Base-by-base conservation (phyloP, 768 basidiomycete genomes). In the Naganishia vaughanmartiniae region DNA sequence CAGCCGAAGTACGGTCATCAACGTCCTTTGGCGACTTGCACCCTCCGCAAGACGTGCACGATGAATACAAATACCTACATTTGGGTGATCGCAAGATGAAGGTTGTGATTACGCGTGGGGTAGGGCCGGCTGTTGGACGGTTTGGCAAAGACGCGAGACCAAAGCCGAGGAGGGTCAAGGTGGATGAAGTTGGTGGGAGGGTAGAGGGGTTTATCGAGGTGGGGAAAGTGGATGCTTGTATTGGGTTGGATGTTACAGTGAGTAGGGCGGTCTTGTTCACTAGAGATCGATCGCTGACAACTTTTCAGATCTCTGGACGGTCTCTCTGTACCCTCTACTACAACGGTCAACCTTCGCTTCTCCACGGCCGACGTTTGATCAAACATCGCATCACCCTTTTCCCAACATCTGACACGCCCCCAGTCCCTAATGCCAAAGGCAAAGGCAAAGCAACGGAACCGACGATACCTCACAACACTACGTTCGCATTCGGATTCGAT, bases 81-180 rank as follows among this genome's bases (percentile, higher is more conserved):
- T n/a, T 63, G 24, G 60, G 60, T 9, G 60, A 63, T 45, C 36
- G 39, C 26, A 63, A 63, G 60, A 63, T 63, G 60, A 63, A 63
- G 42, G 26, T 63, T 14, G 39, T 63, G 6, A 63, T 63, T 30
- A 63, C 60, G 7, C 60, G 42, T 5, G 60, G 60, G 11, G 30
- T 63, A 0, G 60, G 60, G 24, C 60, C 60, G 36, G 36, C 60
- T 14, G 60, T 63, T 3, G 60, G 60, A 46, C 39, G 42, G 42
- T 42, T 45, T 63, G 65, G 65, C 28, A 66, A 66, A n/a, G 65
- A 66, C 1, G 65, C 48, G 45, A 66, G 33, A 28, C 46, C 46
- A 33, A 66, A 54, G 34, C 65, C 65, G 48, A 51, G 31, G 39
- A 31, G 26, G 24, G 33, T 66, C 65, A 51, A 19, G 34, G 48